Base-by-base conservation (phyloP, 1,139 yeast genomes). In the Yamadazyma trypodendri region DNA sequence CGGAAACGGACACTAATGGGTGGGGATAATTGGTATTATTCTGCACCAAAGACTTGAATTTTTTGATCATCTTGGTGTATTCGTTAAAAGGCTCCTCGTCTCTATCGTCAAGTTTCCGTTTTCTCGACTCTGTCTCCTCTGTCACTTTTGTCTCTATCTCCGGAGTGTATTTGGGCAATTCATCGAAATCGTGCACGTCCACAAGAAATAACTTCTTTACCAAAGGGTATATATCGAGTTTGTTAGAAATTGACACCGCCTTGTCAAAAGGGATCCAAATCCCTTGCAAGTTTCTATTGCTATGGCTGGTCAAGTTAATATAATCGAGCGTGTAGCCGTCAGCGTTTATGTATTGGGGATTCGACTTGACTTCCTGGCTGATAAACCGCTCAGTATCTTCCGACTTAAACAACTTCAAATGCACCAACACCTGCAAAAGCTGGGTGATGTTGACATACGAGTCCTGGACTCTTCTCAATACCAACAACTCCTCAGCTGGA, bases 1-100 rank as follows among this genome's bases (percentile, higher is more conserved):
- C 61, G 2, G 64, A 56, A 21, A 81, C 49, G 1, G 89, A 86
- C 16, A 75, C 77, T 37, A 81, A 55, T 0, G 86, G 62, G 50
- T 61, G 75, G 4, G 83, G 83, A 31, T 63, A 60, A 48, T 74
- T 72, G 11, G 73, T 58, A 40, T 75, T 73, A 3, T 40, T 31
- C 1, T 29, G 14, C 15, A 44, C 24, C 6, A 34, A 21, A 3
- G 31, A 28, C 23, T 39, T 45, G 31, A 29, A 45, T 25, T 34
- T 55, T 55, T 35, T 50, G 21, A 40, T 32, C 17, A 31, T 21
- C 20, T 32, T 32, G 7, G 15, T 28, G 23, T 32, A 35, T 16
- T 27, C 29, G 20, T 11, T n/a, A 23, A n/a, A n/a, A 8, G 10
- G 14, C 6, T 9, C 31, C 4, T 28, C 15, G 6, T 18, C 31